phyloP scores from a whole-genome alignment of 139 green algal genomes.

The Chlamydomonas schloesseri region DNA sequence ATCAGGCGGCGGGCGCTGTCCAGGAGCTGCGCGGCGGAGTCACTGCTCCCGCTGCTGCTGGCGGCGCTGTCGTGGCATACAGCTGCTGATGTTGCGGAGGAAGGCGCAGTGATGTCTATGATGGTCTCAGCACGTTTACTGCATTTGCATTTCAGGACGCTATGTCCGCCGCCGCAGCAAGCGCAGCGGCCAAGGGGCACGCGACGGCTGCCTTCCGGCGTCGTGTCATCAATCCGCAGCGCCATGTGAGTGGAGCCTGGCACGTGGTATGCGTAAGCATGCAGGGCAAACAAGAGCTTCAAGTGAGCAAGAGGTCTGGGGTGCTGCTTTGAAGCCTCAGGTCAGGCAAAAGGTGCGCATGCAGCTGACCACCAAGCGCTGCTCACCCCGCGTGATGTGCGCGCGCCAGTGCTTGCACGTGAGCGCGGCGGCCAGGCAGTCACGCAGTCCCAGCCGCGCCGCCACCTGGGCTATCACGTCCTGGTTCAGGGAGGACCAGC shows the following conservation, averaged over 20 bases:
- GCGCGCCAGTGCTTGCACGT: slow-evolving; percentile 20
- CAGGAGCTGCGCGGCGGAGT: not conserved
- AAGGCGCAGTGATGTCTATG: no score
- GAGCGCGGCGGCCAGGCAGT: slow-evolving; percentile 5
- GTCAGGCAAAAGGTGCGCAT: no score
- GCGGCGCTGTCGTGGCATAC: no score
- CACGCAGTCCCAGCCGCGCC: not conserved
- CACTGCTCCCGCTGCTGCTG: no score
- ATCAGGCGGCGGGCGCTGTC: not conserved
- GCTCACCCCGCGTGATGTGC: not conserved
- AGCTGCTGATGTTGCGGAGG: not conserved
- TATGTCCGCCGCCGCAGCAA: no score
- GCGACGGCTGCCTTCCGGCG: not conserved
- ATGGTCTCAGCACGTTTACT: not conserved
- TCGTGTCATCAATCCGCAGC: not conserved
- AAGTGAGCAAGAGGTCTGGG: no score
- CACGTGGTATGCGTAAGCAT: no score
- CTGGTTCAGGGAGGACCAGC: not conserved
- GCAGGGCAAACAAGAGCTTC: no score
- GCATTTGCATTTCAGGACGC: no score
- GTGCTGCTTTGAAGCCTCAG: no score
- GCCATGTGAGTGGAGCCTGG: not conserved
- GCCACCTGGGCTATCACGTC: slow-evolving; percentile 1
- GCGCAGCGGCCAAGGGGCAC: no score
- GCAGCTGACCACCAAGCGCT: no score